Evolutionary conservation across 75 land plant genomes (phyloP).

Genomic region (Pinus albicaulis): DNA sequence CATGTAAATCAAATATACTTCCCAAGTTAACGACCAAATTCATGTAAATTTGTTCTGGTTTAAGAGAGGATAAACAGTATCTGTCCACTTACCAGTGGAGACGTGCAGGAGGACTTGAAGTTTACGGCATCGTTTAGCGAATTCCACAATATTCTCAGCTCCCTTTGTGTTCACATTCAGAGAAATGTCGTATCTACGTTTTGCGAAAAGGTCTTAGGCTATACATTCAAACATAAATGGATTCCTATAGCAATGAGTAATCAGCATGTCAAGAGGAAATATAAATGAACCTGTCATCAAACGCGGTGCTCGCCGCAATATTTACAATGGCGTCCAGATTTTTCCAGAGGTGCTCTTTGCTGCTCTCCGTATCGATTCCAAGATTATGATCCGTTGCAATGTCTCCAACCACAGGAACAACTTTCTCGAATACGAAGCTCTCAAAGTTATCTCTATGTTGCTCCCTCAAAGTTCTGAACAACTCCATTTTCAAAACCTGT

Average conservation of each 20-base stretch:
- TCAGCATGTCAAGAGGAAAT: neutral
- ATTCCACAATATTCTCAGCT: slow-evolving; percentile 36
- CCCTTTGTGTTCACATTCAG: slow-evolving; percentile 48
- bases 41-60: neutral
- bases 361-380: slow-evolving; percentile 14
- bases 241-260: no score
- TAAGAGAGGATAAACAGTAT: no score
- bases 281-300: slow-evolving; percentile 24
- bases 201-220: neutral
- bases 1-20: no score
- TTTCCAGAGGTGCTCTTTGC: slow-evolving; percentile 6
- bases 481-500: slow-evolving; percentile 34
- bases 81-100: slow-evolving; percentile 46
- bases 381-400: slow-evolving; percentile 19
- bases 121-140: slow-evolving; percentile 33
- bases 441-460: slow-evolving; percentile 19
- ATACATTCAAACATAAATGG: neutral
- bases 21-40: no score
- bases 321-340: slow-evolving; percentile 28
- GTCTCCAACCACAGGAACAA: slow-evolving; percentile 47
- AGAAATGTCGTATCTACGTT: slow-evolving; percentile 49
- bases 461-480: slow-evolving; percentile 35
- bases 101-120: slow-evolving; percentile 38
- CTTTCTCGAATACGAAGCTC: slow-evolving; percentile 29
- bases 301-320: slow-evolving; percentile 33